Percentiles rank a stretch among this genome's conserved stretches.
Evolutionary conservation across 768 basidiomycete species (phyloP).

Genomic region (Trametes villosa): DNA sequence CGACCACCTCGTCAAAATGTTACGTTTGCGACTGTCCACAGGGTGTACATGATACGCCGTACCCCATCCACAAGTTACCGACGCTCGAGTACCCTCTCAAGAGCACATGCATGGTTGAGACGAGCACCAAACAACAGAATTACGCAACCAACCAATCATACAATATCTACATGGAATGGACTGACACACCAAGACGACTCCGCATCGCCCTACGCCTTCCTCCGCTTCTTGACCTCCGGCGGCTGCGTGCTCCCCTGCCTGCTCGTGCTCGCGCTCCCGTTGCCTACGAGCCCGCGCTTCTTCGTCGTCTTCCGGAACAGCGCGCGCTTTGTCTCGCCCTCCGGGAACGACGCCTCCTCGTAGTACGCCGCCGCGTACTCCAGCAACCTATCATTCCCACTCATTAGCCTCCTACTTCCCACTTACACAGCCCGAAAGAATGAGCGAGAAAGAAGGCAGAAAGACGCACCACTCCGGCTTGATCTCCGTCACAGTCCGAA

Average conservation of each 20-base stretch:
- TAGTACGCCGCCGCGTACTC: conserved; percentile 44
- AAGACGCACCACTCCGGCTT: conserved; percentile 78
- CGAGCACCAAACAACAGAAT: not conserved
- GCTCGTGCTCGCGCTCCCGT: conserved; percentile 1
- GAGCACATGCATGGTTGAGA: not conserved
- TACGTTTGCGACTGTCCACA: too few relatives aligned
- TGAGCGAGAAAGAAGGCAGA: not conserved
- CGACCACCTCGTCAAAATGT: too few relatives aligned
- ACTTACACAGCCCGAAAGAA: not conserved
- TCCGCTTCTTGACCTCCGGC: not conserved
- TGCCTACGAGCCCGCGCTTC: conserved; percentile 1
- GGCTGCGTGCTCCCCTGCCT: too few relatives aligned
- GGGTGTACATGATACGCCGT: too few relatives aligned
- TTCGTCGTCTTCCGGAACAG: conserved; percentile 28
- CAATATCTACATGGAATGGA: not conserved
- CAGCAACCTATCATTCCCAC: conserved; percentile 50
- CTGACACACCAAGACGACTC: not conserved
- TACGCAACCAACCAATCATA: not conserved
- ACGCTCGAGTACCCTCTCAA: too few relatives aligned
- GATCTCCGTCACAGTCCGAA: conserved; percentile 90
- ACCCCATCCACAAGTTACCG: too few relatives aligned
- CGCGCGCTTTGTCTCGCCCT: conserved; percentile 32
- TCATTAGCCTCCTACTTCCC: not conserved
- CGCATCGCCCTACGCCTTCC: too few relatives aligned
- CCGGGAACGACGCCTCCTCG: conserved; percentile 24